phyloP scores from a whole-genome alignment of 2,329 filamentous ascomycete genomes.

The Colletotrichum liriopes region DNA sequence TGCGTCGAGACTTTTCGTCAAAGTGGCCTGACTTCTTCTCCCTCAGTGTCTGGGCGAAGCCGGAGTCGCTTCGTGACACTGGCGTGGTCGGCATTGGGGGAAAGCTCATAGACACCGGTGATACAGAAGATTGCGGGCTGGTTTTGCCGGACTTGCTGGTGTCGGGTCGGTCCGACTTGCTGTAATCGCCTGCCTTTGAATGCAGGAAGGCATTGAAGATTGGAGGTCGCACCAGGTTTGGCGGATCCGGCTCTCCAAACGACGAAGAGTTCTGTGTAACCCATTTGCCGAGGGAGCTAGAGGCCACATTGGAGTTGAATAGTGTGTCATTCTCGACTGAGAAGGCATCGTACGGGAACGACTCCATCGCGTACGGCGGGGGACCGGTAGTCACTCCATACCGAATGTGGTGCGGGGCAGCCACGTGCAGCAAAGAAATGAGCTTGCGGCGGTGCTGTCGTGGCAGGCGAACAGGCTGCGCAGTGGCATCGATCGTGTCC shows the following conservation, averaged over 20 bases:
- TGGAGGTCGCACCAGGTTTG: conserved; percentile 69
- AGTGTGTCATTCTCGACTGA: conserved; percentile 87
- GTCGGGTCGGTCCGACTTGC: conserved; percentile 81
- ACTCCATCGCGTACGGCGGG: conserved; percentile 92
- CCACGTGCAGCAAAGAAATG: conserved; percentile 87
- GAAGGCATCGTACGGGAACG: conserved; percentile 91
- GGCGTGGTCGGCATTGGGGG: conserved; percentile 83
- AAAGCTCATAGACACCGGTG: conserved; percentile 85
- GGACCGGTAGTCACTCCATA: conserved; percentile 91
- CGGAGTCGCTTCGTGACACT: conserved; percentile 92
- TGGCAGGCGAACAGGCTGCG: conserved; percentile 83
- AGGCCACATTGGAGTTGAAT: conserved; percentile 80
- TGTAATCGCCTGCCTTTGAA: conserved; percentile 74
- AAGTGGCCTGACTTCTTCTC: conserved; percentile 98
- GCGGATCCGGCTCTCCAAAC: conserved; percentile 79
- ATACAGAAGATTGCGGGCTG: conserved; percentile 76
- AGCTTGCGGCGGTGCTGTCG: conserved; percentile 93
- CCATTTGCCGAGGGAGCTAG: conserved; percentile 85
- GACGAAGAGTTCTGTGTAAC: conserved; percentile 91
- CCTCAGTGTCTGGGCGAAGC: conserved; percentile 88
- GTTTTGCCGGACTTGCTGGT: conserved; percentile 78
- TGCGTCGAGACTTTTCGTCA: conserved; percentile 84
- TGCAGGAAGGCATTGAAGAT: conserved; percentile 94
- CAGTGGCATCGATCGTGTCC: conserved; percentile 89
- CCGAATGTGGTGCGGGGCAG: conserved; percentile 89